phyloP scores from a whole-genome alignment of 495 filamentous ascomycete species.

The Daldinia loculata region DNA sequence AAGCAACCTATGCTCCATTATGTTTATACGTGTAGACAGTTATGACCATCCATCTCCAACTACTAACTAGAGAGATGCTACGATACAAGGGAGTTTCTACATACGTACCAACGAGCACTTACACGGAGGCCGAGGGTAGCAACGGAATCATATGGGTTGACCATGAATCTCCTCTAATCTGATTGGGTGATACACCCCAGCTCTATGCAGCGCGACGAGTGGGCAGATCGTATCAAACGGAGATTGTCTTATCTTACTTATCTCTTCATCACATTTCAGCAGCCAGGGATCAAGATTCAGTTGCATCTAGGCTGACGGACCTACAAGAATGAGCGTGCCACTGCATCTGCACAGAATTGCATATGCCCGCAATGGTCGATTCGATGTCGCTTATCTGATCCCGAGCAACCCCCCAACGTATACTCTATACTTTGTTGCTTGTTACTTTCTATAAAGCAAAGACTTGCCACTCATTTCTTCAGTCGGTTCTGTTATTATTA shows the following conservation, averaged over 20 bases:
- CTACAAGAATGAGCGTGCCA: conserved; percentile 23
- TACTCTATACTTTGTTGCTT: neutral
- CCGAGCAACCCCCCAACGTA: neutral
- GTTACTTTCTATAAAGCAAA: neutral
- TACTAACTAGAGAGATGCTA: neutral
- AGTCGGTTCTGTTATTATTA: no score
- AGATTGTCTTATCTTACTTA: conserved; percentile 36
- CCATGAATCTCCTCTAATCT: neutral
- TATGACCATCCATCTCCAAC: neutral
- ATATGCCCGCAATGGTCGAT: conserved; percentile 20
- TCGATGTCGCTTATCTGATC: conserved; percentile 19
- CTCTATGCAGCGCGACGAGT: neutral
- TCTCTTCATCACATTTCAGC: conserved; percentile 20
- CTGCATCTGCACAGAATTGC: conserved; percentile 7
- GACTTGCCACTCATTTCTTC: neutral
- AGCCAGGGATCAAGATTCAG: conserved; percentile 20
- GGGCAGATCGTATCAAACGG: conserved; percentile 1
- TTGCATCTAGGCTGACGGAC: conserved; percentile 13
- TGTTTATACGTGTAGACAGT: neutral
- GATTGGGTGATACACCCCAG: conserved; percentile 18
- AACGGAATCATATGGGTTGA: neutral
- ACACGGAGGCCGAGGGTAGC: neutral
- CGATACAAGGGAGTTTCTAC: neutral
- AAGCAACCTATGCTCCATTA: neutral
- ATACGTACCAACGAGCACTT: neutral